Base-by-base conservation (phyloP, 2,329 filamentous ascomycete genomes). In the Amesomyces nigricolor region DNA sequence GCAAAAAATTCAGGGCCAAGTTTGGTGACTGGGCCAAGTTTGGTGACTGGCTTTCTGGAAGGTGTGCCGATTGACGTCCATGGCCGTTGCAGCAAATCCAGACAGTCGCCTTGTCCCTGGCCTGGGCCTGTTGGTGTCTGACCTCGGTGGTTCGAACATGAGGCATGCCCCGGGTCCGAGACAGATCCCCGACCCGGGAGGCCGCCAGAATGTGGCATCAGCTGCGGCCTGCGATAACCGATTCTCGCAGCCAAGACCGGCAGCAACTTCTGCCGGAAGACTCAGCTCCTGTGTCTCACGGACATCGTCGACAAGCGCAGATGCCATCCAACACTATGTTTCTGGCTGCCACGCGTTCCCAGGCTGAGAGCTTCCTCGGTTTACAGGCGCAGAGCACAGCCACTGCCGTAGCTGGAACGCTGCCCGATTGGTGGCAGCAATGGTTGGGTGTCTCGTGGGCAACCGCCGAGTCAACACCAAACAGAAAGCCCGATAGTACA, bases 321-420 rank as follows among this genome's bases (percentile, higher is more conserved):
- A 5, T 26, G 22, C 22, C 22, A 26, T 26, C 22, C 2, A 39
- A 5, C 26, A 9, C 17, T 44, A 19, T 6, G n/a, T 16, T 48
- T 40, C 44, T 8, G 9, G 14, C 44, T 46, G 52, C 39, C 48
- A 55, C 56, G 52, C 56, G 52, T 55, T 49, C 48, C 8, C 37
- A 32, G 38, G 45, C 38, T 40, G 39, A 32, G 40, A 40, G 32
- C 10, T 26, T 30, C 35, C 11, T 13, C 10, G 19, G 13, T 22
- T 9, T 43, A 26, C 10, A 37, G 45, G 17, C 13, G 10, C n/a
- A 4, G 19, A 38, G 38, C 54, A 45, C 56, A 52, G 55, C 55
- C 46, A 57, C 55, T 35, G 26, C 5, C 11, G 17, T 5, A 13
- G 35, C 48, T 29, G 44, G 19, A 32, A 14, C 39, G 29, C 32